phyloP scores from a whole-genome alignment of 192 early-diverging fungal genomes.

The Diversispora epigaea region DNA sequence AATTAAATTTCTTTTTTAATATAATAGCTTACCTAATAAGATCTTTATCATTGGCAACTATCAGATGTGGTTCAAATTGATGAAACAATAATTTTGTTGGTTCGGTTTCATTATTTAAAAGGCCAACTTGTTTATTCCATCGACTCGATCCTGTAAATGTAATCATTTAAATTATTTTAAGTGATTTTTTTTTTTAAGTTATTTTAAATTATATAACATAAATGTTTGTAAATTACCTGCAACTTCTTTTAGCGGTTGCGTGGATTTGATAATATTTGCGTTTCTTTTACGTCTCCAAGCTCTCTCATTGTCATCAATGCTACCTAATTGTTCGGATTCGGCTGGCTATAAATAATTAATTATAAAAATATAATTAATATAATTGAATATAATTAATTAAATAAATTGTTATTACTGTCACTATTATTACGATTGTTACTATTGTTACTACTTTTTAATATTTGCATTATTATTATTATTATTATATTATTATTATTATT shows the following conservation, averaged over 20 bases:
- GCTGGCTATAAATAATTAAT: constrained; percentile 53
- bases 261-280: constrained; percentile 56
- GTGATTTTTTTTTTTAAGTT: neutral
- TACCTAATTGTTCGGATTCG: constrained; percentile 80
- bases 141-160: constrained; percentile 48
- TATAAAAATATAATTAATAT: neutral
- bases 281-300: constrained; percentile 73
- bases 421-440: too few relatives aligned
- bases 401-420: neutral
- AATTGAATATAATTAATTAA: neutral
- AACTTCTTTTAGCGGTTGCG: constrained; percentile 49
- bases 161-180: neutral
- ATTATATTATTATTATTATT: too few relatives aligned
- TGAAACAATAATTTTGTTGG: constrained; percentile 69
- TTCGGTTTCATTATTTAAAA: constrained; percentile 54
- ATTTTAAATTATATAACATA: neutral
- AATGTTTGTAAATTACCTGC: constrained; percentile 44
- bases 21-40: constrained; percentile 56
- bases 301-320: constrained; percentile 69
- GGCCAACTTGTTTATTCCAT: constrained; percentile 54
- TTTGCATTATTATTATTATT: too few relatives aligned
- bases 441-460: too few relatives aligned
- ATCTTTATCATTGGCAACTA: constrained; percentile 71
- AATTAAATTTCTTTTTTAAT: neutral
- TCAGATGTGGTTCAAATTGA: constrained; percentile 81